phyloP scores from a whole-genome alignment of 2,329 filamentous ascomycete species.

The Nothopassalora personata region DNA sequence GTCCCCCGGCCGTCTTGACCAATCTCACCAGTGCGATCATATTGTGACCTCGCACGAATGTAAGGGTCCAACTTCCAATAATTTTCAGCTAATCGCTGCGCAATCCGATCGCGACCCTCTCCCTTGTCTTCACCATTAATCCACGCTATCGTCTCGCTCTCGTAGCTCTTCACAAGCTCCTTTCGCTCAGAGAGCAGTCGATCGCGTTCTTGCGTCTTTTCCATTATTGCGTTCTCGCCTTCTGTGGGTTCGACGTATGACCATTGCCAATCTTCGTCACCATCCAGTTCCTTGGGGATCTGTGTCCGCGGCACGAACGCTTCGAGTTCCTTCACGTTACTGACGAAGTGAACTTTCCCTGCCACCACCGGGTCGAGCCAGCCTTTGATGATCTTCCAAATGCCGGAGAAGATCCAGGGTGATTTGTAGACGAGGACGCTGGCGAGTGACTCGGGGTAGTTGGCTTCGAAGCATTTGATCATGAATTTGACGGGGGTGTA shows the following conservation, averaged over 20 bases:
- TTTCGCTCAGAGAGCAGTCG: conserved; percentile 59
- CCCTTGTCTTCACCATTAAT: conserved; percentile 48
- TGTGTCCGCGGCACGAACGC: conserved; percentile 65
- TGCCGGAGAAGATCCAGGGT: conserved; percentile 95
- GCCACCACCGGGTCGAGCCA: conserved; percentile 98
- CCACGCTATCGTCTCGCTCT: conserved; percentile 72
- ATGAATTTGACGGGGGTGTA: conserved; percentile 97
- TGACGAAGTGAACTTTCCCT: conserved; percentile 88
- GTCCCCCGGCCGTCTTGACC: conserved; percentile 53
- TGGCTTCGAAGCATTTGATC: conserved; percentile 98
- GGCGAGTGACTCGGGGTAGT: conserved; percentile 91
- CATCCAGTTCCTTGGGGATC: conserved; percentile 78
- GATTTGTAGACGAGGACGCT: conserved; percentile 90
- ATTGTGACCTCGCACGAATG: conserved; percentile 72
- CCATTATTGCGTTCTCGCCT: conserved; percentile 73
- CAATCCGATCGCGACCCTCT: conserved; percentile 29
- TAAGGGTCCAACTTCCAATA: conserved; percentile 93
- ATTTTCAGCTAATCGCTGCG: conserved; percentile 56
- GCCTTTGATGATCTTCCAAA: conserved; percentile 91
- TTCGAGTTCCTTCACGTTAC: conserved; percentile 70
- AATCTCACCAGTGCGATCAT: conserved; percentile 75
- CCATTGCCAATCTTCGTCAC: conserved; percentile 80
- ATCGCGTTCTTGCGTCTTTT: conserved; percentile 56
- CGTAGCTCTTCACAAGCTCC: conserved; percentile 64
- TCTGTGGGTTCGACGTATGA: conserved; percentile 68